Percentiles rank a stretch among this genome's conserved stretches.
phyloP scores from a whole-genome alignment of 306 rosid genomes.

The Bauhinia variegata region DNA sequence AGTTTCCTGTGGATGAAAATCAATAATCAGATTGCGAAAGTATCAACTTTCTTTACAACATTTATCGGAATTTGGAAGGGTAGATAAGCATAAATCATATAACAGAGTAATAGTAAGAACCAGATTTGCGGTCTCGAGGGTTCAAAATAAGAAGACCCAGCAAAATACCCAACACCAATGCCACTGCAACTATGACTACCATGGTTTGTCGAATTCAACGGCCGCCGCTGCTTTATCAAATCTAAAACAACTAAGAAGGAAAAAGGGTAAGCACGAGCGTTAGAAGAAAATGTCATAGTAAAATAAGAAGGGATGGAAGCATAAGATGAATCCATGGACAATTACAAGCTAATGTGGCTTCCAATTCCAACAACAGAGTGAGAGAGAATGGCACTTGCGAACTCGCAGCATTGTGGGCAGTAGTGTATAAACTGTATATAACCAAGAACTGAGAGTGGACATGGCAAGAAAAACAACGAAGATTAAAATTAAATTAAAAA shows the following conservation, averaged over 20 bases:
- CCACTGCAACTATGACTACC: conserved; percentile 52
- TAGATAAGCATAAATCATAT: not conserved
- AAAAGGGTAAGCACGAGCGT: not conserved
- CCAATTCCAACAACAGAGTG: not conserved
- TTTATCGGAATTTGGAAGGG: not conserved
- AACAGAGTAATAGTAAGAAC: conserved; percentile 18
- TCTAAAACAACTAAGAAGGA: conserved; percentile 26
- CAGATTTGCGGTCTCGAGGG: conserved; percentile 51
- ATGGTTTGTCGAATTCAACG: conserved; percentile 37
- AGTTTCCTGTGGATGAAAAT: conserved; percentile 47
- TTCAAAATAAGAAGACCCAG: conserved; percentile 50
- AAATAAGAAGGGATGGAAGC: not conserved
- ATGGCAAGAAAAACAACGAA: too few species aligned
- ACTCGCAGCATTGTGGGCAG: not conserved
- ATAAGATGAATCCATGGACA: too few species aligned
- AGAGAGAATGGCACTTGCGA: not conserved
- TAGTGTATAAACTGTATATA: too few species aligned
- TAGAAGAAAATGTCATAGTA: not conserved
- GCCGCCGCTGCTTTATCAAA: conserved; percentile 37
- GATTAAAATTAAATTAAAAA: too few species aligned
- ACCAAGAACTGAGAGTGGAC: too few species aligned
- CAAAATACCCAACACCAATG: conserved; percentile 55
- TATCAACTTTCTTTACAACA: not conserved
- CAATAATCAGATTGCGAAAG: conserved; percentile 10
- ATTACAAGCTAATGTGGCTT: not conserved